A percentile compares a stretch with the other conserved stretches of the same genome.
phyloP scores from a whole-genome alignment of 805 yeast species.

The Brettanomyces sp. region DNA sequence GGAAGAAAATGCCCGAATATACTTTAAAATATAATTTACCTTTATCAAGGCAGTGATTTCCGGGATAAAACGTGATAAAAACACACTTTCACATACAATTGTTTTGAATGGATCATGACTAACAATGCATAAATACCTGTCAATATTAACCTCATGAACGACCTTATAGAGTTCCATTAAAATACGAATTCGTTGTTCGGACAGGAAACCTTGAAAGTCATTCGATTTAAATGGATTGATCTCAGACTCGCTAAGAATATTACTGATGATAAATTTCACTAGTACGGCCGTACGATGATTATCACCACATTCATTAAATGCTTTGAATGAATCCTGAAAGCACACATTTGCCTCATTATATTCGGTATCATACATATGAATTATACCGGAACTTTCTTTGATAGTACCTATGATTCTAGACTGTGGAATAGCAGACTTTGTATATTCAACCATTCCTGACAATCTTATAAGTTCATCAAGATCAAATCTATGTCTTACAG shows the following conservation, averaged over 20 bases:
- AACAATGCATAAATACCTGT: conserved; percentile 12
- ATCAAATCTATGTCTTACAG: conserved; percentile 29
- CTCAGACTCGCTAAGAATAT: conserved; percentile 53
- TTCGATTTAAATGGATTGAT: conserved; percentile 67
- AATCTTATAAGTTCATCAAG: conserved; percentile 31
- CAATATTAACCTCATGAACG: conserved; percentile 19
- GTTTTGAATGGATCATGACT: conserved; percentile 5
- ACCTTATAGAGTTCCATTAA: conserved; percentile 19
- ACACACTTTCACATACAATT: conserved; percentile 8
- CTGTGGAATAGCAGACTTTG: conserved; percentile 62
- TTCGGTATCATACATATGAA: conserved; percentile 50
- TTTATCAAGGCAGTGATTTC: conserved; percentile 17
- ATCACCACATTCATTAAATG: conserved; percentile 50
- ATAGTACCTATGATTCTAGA: conserved; percentile 68
- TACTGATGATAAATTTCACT: conserved; percentile 51
- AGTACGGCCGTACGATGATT: conserved; percentile 47
- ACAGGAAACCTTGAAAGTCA: conserved; percentile 40
- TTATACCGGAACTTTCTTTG: conserved; percentile 66
- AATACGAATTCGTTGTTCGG: conserved; percentile 9
- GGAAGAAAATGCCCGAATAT: conserved; percentile 14
- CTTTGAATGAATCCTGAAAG: conserved; percentile 41
- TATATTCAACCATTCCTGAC: conserved; percentile 36
- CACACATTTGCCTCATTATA: conserved; percentile 44
- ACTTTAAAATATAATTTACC: conserved; percentile 14
- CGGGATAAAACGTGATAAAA: conserved; percentile 17